Percentiles rank a stretch among this genome's conserved stretches.
Evolutionary conservation across 2,329 filamentous ascomycete genomes (phyloP).

Genomic region (Talaromyces sp.): DNA sequence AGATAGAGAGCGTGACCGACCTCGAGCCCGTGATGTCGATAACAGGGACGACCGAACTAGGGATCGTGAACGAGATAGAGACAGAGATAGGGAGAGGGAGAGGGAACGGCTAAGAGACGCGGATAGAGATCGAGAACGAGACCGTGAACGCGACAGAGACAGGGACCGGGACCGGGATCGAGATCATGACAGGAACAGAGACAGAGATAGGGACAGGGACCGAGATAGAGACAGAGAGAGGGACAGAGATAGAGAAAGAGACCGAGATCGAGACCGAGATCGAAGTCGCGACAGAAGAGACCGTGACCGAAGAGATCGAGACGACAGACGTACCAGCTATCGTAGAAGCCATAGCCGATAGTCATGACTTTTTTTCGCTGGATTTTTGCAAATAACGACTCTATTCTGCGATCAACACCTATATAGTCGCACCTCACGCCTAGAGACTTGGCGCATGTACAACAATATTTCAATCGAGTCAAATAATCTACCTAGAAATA

Average conservation of each 20-base stretch:
- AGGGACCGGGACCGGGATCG: conserved; percentile 20
- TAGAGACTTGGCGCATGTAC: neutral
- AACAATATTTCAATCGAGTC: neutral
- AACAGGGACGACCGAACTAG: conserved; percentile 19
- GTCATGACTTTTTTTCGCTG: neutral
- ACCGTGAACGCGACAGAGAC: conserved; percentile 25
- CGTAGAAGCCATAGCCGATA: conserved; percentile 22
- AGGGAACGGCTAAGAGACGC: neutral
- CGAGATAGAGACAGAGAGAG: conserved; percentile 25
- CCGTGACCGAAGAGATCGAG: conserved; percentile 14
- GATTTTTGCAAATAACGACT: neutral
- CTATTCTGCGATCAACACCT: neutral
- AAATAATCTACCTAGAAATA: neutral
- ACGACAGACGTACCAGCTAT: conserved; percentile 23
- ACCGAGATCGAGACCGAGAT: conserved; percentile 24
- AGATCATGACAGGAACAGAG: conserved; percentile 9
- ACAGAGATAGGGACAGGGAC: conserved; percentile 18
- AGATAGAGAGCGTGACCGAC: conserved; percentile 28
- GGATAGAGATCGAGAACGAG: conserved; percentile 9
- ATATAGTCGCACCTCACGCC: neutral
- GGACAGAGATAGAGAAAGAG: conserved; percentile 16
- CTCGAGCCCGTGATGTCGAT: conserved; percentile 25
- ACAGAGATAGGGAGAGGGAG: conserved; percentile 20
- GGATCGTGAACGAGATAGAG: conserved; percentile 27
- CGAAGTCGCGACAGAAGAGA: conserved; percentile 22